Conservation (phyloP, 2,329 filamentous ascomycete species). For the Aspergillus sp. region DNA sequence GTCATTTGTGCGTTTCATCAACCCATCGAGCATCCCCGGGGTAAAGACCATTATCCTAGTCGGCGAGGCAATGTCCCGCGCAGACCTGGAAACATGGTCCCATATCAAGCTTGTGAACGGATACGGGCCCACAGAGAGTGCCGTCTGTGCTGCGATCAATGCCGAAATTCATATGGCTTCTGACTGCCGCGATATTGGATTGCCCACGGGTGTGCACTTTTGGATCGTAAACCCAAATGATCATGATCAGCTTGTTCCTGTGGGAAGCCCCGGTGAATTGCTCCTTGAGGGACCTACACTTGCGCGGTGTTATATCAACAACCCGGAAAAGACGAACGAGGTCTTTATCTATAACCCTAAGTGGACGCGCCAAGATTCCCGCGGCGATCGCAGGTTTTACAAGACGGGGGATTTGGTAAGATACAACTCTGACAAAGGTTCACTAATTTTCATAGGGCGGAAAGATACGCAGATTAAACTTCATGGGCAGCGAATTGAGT, state of each 20-base stretch:
- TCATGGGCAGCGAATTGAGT: slow-evolving; percentile 64
- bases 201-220: slow-evolving; percentile 32
- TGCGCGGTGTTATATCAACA: slow-evolving; percentile 61
- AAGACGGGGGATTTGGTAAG: slow-evolving; percentile 43
- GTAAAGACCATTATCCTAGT: slow-evolving; percentile 45
- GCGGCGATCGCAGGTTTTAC: slow-evolving; percentile 34
- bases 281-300: slow-evolving; percentile 54
- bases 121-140: slow-evolving; percentile 47
- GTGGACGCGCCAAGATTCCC: slow-evolving; percentile 49
- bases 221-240: slow-evolving; percentile 44
- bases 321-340: slow-evolving; percentile 57
- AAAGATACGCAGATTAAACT: slow-evolving; percentile 70
- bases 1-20: slow-evolving; percentile 53
- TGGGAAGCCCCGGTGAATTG: slow-evolving; percentile 41
- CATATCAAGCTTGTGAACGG: slow-evolving; percentile 42
- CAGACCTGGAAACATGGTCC: slow-evolving; percentile 37
- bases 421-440: slow-evolving; percentile 37
- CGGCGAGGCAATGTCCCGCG: slow-evolving; percentile 51
- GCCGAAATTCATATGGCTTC: slow-evolving; percentile 28
- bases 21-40: slow-evolving; percentile 43
- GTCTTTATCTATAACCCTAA: slow-evolving; percentile 58
- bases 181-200: slow-evolving; percentile 37
- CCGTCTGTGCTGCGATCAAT: slow-evolving; percentile 37
- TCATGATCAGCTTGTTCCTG: slow-evolving; percentile 41
- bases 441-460: slow-evolving; percentile 52